Evolutionary conservation across 352 stramenopile genomes (phyloP), one percentile per base, ranked within the genome.

Genomic region (Globisporangium ultimum): DNA sequence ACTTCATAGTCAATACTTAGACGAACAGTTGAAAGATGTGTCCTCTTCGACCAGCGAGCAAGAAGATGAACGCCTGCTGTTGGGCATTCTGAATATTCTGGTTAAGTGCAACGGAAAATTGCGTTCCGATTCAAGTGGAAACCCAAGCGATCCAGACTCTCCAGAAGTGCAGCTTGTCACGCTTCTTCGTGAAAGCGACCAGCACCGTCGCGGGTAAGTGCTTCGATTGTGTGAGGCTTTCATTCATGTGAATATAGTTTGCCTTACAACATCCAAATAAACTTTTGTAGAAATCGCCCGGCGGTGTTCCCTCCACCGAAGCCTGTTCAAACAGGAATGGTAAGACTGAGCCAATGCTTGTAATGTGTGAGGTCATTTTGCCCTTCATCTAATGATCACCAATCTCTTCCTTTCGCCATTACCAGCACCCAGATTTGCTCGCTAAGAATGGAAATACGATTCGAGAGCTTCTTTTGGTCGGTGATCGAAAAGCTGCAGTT

Each of bases 21-120:
- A 88, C 43, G 66, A 87, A 9, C 74, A 75, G 51, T 71, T 92
- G 56, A 76, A 80, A 41, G 61, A 63, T 12, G n/a, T 40, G 2
- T 48, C 50, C 5, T 50, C 55, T 55, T 72, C 52, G 53, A 75
- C 43, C 13, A 66, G 64, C 21, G 54, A 71, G 0, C 71, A 83
- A 28, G 84, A 94, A 60, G 78, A 94, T 45, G 80, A 89, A 15
- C 79, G 80, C 28, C 61, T 94, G 50, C 61, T 94, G 32, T 53
- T 89, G 22, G 76, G 82, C 15, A 66, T 94, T n/a, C 55, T 94
- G 42, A 71, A 67, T 55, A 70, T 94, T 6, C 48, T 94, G 45
- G 74, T 92, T 34, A 91, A 89, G 59, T 89, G 75, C 68, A 91
- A 94, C n/a, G 84, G 84, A 22, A 82, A 84, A 54, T 65, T 91